A percentile compares a stretch with the other conserved stretches of the same genome.
These are phyloP conservation scores for Akebia trifoliata DNA, from an alignment of 164 flowering plant species.

Conservation along the genomic window DNA sequence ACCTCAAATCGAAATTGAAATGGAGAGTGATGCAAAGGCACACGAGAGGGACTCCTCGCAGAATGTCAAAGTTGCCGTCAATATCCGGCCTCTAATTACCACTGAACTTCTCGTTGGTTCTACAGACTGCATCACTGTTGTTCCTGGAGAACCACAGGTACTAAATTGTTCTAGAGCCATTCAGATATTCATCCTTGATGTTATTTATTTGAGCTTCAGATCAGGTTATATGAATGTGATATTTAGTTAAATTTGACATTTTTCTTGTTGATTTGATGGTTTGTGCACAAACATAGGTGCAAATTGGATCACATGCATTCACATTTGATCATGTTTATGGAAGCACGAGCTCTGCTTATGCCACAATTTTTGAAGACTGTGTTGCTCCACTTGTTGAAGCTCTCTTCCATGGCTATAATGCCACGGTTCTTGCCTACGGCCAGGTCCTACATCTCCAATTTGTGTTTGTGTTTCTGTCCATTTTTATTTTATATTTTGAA, in stretches of 20 bases:
- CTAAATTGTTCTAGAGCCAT: background rate
- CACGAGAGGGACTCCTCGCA: conserved; percentile 8
- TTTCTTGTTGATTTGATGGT: conserved; percentile 1
- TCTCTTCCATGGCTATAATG: conserved; percentile 83
- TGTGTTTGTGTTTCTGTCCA: background rate
- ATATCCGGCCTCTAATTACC: conserved; percentile 75
- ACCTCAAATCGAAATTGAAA: conserved; percentile 4
- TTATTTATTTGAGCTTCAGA: background rate
- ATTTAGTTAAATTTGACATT: background rate
- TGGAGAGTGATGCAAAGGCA: conserved; percentile 54
- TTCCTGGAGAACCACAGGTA: conserved; percentile 90
- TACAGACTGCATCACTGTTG: conserved; percentile 66
- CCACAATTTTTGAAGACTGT: conserved; percentile 52
- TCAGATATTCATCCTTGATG: background rate
- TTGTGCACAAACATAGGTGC: conserved; percentile 46
- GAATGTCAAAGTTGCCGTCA: conserved; percentile 81
- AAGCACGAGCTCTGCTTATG: conserved; percentile 35
- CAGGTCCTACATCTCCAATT: conserved; percentile 43
- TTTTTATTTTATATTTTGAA: background rate
- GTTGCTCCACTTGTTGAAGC: conserved; percentile 88
- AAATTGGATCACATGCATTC: conserved; percentile 83
- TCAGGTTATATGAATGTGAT: background rate
- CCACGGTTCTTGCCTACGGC: conserved; percentile 94
- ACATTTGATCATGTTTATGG: conserved; percentile 87
- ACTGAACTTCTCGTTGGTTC: conserved; percentile 74